Base-by-base conservation (phyloP, 1,284 basidiomycete species). In the Entoloma clypeatum region DNA sequence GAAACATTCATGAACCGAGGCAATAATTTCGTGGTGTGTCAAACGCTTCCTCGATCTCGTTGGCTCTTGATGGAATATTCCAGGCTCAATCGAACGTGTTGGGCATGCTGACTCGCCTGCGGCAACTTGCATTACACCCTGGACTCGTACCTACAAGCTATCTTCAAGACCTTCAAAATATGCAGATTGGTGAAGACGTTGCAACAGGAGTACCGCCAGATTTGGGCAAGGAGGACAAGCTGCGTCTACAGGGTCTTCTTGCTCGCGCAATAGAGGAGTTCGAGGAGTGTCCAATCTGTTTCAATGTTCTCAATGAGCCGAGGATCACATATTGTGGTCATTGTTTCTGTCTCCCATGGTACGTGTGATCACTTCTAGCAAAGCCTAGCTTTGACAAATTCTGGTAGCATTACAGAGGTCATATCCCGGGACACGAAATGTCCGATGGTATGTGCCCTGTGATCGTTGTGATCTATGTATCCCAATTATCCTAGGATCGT, bases 231-330 rank as follows among this genome's bases (percentile, higher is more conserved):
- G 69, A 69, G 48, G 72, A 75, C 33, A 80, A 67, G 58, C 57
- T 56, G 13, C 72, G 72, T 16, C 63, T 93, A n/a, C 80, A 89
- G 54, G 62, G 58, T 9, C 61, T 77, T 24, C 74, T 94, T 17
- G 71, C 75, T 8, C 75, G 80, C 49, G 77, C 75, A 0, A 78
- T 92, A 16, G 86, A 89, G 52, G 88, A 92, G 49, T 82, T 73
- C 41, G 87, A 91, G 62, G 91, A 93, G 58, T 93, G 90, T 53
- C 77, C 84, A 3, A 73, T 92, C 30, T 92, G 89, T 56, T 86
- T 90, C 52, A 65, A 69, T 39, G 62, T 79, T 8, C 55, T 85
- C 7, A 68, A 67, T 9, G 77, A 90, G 23, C 81, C 88, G 1
- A 72, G 86, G 32, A 92, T 93, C 51, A 91, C 90, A 0, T 69